Evolutionary conservation across 305 asterid species (phyloP).

Genomic region (Withania somnifera): DNA sequence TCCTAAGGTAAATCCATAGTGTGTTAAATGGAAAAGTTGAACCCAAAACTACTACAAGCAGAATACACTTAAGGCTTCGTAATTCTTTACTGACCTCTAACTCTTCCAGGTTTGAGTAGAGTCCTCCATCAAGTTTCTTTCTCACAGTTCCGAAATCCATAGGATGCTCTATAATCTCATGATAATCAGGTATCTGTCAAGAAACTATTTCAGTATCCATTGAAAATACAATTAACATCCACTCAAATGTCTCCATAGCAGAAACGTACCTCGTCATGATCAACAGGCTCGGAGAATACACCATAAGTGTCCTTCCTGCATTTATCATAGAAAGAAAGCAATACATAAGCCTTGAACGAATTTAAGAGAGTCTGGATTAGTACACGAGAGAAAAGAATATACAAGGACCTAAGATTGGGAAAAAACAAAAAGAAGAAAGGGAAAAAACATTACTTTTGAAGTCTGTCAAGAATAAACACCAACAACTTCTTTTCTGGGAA

Average conservation of each 20-base stretch:
- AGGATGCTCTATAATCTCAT: conserved; percentile 54
- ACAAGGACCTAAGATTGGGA: too few relatives aligned
- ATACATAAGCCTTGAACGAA: conserved; percentile 3
- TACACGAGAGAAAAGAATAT: too few relatives aligned
- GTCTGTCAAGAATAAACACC: conserved; percentile 82
- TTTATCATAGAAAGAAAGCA: conserved; percentile 12
- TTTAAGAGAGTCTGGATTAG: too few relatives aligned
- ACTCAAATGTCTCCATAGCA: not conserved
- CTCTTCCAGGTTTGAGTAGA: conserved; percentile 48
- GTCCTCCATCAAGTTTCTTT: conserved; percentile 50
- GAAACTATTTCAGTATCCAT: conserved; percentile 14
- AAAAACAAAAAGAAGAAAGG: conserved; percentile 7
- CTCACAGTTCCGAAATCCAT: conserved; percentile 84
- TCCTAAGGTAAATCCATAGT: not conserved
- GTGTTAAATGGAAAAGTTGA: not conserved
- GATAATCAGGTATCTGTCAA: conserved; percentile 85
- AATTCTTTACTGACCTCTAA: conserved; percentile 48
- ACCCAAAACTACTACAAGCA: not conserved
- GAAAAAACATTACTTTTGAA: conserved; percentile 52
- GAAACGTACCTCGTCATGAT: conserved; percentile 47
- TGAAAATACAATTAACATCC: not conserved
- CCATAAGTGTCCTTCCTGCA: conserved; percentile 81
- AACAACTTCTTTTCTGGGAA: conserved; percentile 86
- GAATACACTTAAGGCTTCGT: not conserved
- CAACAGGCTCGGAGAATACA: conserved; percentile 81